Conservation (phyloP, 2,329 filamentous ascomycete species). For the Sclerotinia minor region DNA sequence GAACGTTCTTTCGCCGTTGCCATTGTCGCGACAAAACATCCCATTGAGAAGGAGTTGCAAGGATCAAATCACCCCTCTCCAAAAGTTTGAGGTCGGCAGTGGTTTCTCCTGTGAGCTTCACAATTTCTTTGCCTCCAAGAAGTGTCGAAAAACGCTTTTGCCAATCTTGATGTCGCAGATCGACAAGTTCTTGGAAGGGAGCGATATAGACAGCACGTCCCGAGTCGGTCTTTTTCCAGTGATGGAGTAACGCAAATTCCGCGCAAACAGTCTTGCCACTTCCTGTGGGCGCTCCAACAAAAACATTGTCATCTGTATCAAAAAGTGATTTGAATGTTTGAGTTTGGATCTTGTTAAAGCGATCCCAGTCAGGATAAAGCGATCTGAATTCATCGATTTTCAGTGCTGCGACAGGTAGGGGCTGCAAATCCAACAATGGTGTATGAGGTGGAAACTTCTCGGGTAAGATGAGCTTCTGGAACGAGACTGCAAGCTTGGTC, state of each 20-base stretch:
- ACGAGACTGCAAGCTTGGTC: constrained; percentile 87
- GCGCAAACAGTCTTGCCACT: constrained; percentile 97
- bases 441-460: constrained; percentile 96
- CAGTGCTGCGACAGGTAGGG: constrained; percentile 81
- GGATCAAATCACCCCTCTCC: constrained; percentile 81
- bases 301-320: constrained; percentile 88
- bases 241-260: constrained; percentile 85
- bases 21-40: constrained; percentile 93
- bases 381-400: constrained; percentile 81
- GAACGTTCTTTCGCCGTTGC: constrained; percentile 94
- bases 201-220: constrained; percentile 91
- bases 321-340: constrained; percentile 95
- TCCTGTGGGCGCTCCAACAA: constrained; percentile 87
- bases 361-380: constrained; percentile 79
- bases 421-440: constrained; percentile 86
- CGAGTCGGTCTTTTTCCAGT: constrained; percentile 73
- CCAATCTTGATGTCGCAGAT: constrained; percentile 82
- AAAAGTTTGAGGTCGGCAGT: constrained; percentile 86
- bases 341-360: constrained; percentile 97
- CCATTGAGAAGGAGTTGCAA: constrained; percentile 94
- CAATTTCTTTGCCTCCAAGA: constrained; percentile 81
- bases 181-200: constrained; percentile 90
- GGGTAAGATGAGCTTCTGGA: constrained; percentile 90
- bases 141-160: constrained; percentile 70
- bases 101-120: constrained; percentile 92